Evolutionary conservation across 2,329 filamentous ascomycete species (phyloP).

Genomic region (Clathrospora elynae): DNA sequence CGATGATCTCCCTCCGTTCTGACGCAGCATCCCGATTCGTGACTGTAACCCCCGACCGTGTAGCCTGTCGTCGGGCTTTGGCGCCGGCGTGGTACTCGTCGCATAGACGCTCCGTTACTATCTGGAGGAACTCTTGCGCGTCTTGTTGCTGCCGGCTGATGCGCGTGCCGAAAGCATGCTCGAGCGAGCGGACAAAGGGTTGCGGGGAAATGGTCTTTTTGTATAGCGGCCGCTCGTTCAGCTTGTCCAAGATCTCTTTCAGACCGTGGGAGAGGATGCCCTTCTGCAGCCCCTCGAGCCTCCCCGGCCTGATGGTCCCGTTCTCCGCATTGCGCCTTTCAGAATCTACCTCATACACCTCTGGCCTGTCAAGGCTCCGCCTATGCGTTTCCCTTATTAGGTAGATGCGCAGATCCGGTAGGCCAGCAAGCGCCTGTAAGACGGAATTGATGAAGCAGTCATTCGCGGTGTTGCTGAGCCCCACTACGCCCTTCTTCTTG

Average conservation of each 20-base stretch:
- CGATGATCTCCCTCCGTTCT: constrained; percentile 31
- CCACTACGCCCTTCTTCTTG: constrained; percentile 83
- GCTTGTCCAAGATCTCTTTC: constrained; percentile 87
- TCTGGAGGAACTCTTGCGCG: constrained; percentile 94
- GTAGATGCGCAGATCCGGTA: constrained; percentile 87
- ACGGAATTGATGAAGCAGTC: constrained; percentile 87
- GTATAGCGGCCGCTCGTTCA: constrained; percentile 92
- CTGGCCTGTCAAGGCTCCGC: constrained; percentile 75
- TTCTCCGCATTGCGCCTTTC: constrained; percentile 51
- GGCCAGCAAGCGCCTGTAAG: constrained; percentile 86
- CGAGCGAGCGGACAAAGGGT: constrained; percentile 81
- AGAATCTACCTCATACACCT: constrained; percentile 71
- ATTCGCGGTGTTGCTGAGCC: constrained; percentile 86
- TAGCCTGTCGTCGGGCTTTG: constrained; percentile 68
- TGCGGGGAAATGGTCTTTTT: constrained; percentile 90
- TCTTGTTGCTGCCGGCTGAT: constrained; percentile 97
- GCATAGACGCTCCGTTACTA: constrained; percentile 86
- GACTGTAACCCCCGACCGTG: constrained; percentile 29
- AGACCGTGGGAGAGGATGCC: constrained; percentile 84
- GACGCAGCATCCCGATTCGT: constrained; percentile 25
- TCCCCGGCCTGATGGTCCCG: constrained; percentile 52
- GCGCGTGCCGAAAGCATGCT: constrained; percentile 83
- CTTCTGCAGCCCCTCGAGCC: constrained; percentile 68
- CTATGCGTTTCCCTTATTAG: constrained; percentile 90
- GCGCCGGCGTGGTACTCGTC: constrained; percentile 91